These are phyloP conservation scores for Jaltomata sinuosa DNA, from an alignment of 257 asterid species.

Conservation along the genomic window DNA sequence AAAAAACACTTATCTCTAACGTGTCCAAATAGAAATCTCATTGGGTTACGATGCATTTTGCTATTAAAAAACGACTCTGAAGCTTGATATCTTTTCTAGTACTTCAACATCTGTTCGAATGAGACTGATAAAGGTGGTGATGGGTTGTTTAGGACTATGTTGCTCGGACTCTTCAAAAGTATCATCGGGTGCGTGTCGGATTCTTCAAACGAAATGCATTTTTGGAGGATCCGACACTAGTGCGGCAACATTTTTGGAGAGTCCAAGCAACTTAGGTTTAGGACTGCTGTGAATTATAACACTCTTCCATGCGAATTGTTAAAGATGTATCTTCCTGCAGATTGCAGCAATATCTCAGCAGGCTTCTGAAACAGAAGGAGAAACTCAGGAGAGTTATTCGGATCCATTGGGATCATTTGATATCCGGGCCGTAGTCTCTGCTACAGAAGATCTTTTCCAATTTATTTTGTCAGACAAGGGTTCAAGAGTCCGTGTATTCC, in stretches of 20 bases:
- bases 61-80: background rate
- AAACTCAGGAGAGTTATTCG: constrained; percentile 23
- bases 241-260: too few relatives aligned
- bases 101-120: background rate
- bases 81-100: background rate
- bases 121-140: background rate
- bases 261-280: too few relatives aligned
- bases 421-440: constrained; percentile 79
- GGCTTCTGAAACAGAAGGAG: constrained; percentile 38
- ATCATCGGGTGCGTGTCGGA: too few relatives aligned
- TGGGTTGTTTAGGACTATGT: background rate
- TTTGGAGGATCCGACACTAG: too few relatives aligned
- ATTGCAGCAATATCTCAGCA: constrained; percentile 76
- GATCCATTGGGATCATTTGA: constrained; percentile 51
- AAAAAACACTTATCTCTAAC: background rate
- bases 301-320: background rate
- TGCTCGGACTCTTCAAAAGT: too few relatives aligned
- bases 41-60: background rate
- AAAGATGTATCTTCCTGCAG: constrained; percentile 30
- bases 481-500: constrained; percentile 70
- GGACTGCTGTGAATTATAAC: background rate
- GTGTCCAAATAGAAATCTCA: background rate
- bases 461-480: constrained; percentile 83
- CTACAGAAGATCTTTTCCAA: constrained; percentile 80
- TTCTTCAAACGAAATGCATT: too few relatives aligned